These are phyloP conservation scores for Asterionellopsis glacialis DNA, from an alignment of 108 stramenopile species.

Conservation along the genomic window DNA sequence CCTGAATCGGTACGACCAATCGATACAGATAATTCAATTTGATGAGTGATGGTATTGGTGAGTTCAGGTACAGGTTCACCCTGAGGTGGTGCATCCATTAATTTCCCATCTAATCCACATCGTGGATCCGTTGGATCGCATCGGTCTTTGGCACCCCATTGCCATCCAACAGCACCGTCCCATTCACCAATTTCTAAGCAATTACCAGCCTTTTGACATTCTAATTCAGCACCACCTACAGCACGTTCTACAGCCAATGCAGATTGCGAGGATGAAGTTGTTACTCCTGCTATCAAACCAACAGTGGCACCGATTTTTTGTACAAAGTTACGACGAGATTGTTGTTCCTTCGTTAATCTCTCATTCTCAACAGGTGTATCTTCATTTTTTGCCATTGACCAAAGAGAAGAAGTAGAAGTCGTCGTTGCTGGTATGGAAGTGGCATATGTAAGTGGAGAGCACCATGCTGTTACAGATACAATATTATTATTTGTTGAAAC, in stretches of 20 bases:
- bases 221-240: constrained; percentile 63
- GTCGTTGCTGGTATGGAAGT: too few species aligned
- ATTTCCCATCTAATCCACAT: constrained; percentile 64
- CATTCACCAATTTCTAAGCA: constrained; percentile 73
- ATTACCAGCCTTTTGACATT: constrained; percentile 67
- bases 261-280: too few species aligned
- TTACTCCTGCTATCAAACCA: constrained; percentile 8
- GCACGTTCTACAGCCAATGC: constrained; percentile 58
- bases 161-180: constrained; percentile 87
- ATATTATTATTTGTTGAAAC: too few species aligned
- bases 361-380: too few species aligned
- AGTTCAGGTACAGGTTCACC: constrained; percentile 42
- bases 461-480: too few species aligned
- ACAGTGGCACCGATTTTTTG: neutral
- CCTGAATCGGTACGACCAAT: constrained; percentile 50
- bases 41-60: constrained; percentile 39
- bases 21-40: constrained; percentile 43
- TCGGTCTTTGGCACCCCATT: constrained; percentile 78
- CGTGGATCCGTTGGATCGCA: constrained; percentile 75
- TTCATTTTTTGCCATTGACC: too few species aligned
- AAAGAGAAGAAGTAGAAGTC: too few species aligned
- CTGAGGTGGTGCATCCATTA: constrained; percentile 27
- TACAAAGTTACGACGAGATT: neutral
- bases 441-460: too few species aligned
- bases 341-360: too few species aligned